A percentile compares a stretch with the other conserved stretches of the same genome.
Evolutionary conservation across 441 rosid genomes (phyloP).

Genomic region (Omphalea diandra): DNA sequence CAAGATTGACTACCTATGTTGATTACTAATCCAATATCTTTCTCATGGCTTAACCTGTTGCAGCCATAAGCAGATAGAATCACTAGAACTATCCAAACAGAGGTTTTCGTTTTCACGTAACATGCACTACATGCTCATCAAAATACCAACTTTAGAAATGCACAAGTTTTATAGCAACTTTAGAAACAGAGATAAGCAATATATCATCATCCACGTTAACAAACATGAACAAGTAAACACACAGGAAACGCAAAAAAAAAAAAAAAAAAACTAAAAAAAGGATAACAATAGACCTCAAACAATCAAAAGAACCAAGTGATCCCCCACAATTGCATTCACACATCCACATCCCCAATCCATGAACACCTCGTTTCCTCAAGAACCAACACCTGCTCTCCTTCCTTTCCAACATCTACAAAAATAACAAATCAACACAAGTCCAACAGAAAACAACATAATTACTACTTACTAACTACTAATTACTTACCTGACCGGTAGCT

Average conservation of each 20-base stretch:
- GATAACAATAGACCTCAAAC: slow-evolving; percentile 38
- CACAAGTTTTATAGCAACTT: neutral
- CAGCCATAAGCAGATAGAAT: slow-evolving; percentile 2
- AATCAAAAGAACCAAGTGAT: slow-evolving; percentile 23
- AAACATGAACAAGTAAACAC: neutral
- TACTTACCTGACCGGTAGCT: slow-evolving; percentile 55
- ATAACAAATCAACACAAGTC: neutral
- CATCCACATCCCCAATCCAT: slow-evolving; percentile 72
- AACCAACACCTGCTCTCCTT: slow-evolving; percentile 68
- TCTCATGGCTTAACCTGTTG: neutral
- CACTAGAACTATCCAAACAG: neutral
- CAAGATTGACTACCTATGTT: no score
- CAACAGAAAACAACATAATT: neutral
- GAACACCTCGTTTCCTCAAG: slow-evolving; percentile 59
- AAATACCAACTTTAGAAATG: neutral
- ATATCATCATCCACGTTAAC: neutral
- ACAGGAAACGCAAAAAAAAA: neutral
- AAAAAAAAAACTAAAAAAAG: no score
- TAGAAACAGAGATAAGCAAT: no score
- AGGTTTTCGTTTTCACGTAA: neutral
- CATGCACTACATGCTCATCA: no score
- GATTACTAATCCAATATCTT: neutral
- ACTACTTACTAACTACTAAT: neutral
- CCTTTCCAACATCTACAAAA: slow-evolving; percentile 42
- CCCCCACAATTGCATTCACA: slow-evolving; percentile 59